phyloP scores from a whole-genome alignment of 306 rosid genomes.

The Citrullus colocynthis region DNA sequence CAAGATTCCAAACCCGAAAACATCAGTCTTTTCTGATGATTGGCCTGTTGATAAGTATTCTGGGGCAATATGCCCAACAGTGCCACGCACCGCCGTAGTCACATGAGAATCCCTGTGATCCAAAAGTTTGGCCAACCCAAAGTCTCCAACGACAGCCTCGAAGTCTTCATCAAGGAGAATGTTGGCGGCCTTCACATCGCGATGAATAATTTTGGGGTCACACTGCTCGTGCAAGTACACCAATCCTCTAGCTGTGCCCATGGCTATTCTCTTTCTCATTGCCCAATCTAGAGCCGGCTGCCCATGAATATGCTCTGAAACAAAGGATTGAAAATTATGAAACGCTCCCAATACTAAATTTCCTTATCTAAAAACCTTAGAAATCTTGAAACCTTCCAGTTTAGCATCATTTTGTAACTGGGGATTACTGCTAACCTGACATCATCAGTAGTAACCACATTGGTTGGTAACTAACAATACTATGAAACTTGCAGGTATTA shows the following conservation, averaged over 20 bases:
- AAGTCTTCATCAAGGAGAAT: constrained; percentile 89
- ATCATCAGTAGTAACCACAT: neutral
- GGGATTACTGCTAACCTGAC: neutral
- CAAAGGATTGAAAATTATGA: constrained; percentile 4
- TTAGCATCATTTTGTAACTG: neutral
- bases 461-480: neutral
- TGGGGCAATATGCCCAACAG: constrained; percentile 95
- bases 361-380: neutral
- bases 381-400: neutral
- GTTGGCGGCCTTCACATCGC: constrained; percentile 96
- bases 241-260: constrained; percentile 94
- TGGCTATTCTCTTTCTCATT: constrained; percentile 81
- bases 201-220: constrained; percentile 94
- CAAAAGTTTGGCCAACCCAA: constrained; percentile 92
- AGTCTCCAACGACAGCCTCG: constrained; percentile 97
- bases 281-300: constrained; percentile 82
- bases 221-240: constrained; percentile 97
- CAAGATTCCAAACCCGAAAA: constrained; percentile 92
- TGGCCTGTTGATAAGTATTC: constrained; percentile 94
- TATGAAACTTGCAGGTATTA: neutral
- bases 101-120: constrained; percentile 97
- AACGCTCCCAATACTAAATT: neutral
- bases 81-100: constrained; percentile 96
- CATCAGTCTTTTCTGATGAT: constrained; percentile 95
- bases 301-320: constrained; percentile 61